Base-by-base conservation (phyloP, 257 asterid genomes). In the Solanum gandarillasii region DNA sequence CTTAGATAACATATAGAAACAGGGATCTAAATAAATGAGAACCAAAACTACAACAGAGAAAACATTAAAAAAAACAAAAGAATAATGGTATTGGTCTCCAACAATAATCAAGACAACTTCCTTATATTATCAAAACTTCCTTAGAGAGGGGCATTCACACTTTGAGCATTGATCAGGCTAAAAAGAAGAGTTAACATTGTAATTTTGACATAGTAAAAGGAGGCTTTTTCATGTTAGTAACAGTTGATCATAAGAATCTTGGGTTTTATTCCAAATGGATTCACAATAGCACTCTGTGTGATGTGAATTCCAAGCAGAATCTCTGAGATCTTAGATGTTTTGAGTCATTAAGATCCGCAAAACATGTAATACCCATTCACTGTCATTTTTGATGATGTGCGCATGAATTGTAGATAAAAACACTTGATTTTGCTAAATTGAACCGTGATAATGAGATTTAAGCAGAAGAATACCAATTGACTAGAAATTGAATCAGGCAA, bases 401-500 rank as follows among this genome's bases (percentile, higher is more conserved):
- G 60, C 21, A n/a, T 23, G 83, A 76, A 76, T 1, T 76, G 34
- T 23, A 78, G n/a, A 46, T 82, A 9, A 48, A 29, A 16, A 29
- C 27, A 27, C 25, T 46, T 31, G 18, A 0, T 27, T 81, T 29
- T 0, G 14, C 18, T 79, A 79, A 25, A 27, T 0, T 4, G 6
- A 81, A 79, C 0, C 7, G 27, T 41, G n/a, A 46, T 14, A 29
- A 82, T 29, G 43, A 82, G 86, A 48, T 82, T 29, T 48, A 39
- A 79, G 52, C 4, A 70, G 23, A 70, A 29, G 36, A 62, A 25
- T 93, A 95, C 99, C 96, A 97, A 90, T 92, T 91, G 91, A 83
- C 96, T 88, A 46, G 98, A 93, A 86, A 97, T 93, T 7, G 96
- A 93, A 58, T 92, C 89, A 23, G 99, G 99, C 55, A 97, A 87